Evolutionary conservation across 768 basidiomycete genomes (phyloP).

Genomic region (Hericium rajendrae): DNA sequence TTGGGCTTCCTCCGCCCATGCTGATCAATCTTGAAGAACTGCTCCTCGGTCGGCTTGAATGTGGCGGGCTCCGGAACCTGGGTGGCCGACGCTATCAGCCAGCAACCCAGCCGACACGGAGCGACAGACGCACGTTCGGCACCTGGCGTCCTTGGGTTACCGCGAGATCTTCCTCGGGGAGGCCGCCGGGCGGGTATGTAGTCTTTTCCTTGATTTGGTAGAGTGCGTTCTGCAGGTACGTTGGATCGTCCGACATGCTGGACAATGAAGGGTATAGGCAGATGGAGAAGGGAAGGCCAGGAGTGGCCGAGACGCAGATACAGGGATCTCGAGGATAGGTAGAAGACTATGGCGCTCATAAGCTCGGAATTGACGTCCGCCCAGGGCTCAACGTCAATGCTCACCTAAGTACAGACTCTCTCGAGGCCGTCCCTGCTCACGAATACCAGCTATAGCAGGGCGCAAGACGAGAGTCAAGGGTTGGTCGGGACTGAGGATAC

Average conservation of each 20-base stretch:
- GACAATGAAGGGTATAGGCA: neutral
- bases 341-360: too few relatives aligned
- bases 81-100: neutral
- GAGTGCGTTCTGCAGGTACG: constrained; percentile 16
- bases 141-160: constrained; percentile 23
- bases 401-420: too few relatives aligned
- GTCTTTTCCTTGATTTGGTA: constrained; percentile 23
- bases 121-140: constrained; percentile 21
- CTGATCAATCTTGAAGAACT: constrained; percentile 53
- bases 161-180: constrained; percentile 14
- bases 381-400: too few relatives aligned
- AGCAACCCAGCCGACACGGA: neutral
- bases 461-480: too few relatives aligned
- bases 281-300: neutral
- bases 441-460: too few relatives aligned
- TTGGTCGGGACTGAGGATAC: too few relatives aligned
- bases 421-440: too few relatives aligned
- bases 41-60: constrained; percentile 56
- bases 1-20: constrained; percentile 56
- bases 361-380: too few relatives aligned
- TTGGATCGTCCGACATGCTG: constrained; percentile 8
- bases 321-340: too few relatives aligned
- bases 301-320: neutral
- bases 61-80: constrained; percentile 66
- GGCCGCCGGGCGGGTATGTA: constrained; percentile 16